Evolutionary conservation across 768 basidiomycete species (phyloP).

Genomic region (Termitomyces sp.): DNA sequence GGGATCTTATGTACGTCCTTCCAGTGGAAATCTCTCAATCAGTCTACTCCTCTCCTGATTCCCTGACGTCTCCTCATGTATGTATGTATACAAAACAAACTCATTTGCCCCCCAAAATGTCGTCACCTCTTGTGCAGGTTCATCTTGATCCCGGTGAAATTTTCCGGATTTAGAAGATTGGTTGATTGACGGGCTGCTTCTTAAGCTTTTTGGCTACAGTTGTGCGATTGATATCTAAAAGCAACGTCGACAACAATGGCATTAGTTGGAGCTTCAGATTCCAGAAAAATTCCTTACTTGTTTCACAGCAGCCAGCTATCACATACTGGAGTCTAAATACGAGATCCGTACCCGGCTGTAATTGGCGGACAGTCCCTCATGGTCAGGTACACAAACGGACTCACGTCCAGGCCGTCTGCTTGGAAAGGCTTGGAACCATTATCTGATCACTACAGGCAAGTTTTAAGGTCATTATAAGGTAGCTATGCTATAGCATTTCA

Average conservation of each 20-base stretch:
- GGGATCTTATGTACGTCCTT: not conserved
- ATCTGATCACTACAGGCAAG: not conserved
- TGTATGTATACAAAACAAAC: not conserved
- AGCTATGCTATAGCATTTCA: not conserved
- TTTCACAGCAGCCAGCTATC: not conserved
- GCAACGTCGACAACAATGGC: not conserved
- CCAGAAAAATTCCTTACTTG: not conserved
- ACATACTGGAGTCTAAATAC: not conserved
- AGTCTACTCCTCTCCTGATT: not conserved
- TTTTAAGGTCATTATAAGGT: not conserved
- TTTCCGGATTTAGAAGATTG: not conserved
- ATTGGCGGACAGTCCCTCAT: not conserved
- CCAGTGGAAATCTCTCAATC: not conserved
- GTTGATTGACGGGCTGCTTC: not conserved
- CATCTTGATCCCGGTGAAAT: not conserved
- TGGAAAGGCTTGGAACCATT: not conserved
- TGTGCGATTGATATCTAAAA: not conserved
- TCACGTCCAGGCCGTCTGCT: not conserved
- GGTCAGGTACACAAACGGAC: slow-evolving; percentile 1
- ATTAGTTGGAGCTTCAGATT: not conserved
- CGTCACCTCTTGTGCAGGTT: not conserved
- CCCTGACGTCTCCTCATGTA: not conserved
- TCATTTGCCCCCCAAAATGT: not conserved
- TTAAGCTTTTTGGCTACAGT: not conserved
- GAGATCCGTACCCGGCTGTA: not conserved